These are phyloP conservation scores for Castanospermum australe DNA, from an alignment of 306 rosid species.

Conservation along the genomic window DNA sequence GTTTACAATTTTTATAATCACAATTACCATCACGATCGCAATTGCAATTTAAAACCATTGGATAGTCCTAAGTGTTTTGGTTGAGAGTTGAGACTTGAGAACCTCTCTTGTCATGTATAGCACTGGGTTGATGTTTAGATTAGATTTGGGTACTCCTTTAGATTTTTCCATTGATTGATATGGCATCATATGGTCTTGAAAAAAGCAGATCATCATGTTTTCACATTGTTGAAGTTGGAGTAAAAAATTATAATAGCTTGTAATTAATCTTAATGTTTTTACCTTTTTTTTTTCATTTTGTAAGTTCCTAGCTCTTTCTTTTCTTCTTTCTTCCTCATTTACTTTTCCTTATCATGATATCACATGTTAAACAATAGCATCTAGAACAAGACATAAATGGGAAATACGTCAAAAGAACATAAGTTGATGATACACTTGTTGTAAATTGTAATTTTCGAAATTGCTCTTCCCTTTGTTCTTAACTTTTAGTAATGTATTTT, in stretches of 20 bases:
- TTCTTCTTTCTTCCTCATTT: neutral
- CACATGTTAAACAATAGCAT: neutral
- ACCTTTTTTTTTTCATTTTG: neutral
- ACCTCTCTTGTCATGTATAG: constrained; percentile 30
- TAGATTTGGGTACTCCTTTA: constrained; percentile 6
- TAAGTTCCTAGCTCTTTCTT: neutral
- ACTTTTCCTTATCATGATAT: neutral
- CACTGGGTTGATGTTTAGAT: constrained; percentile 26
- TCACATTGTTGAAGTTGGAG: neutral
- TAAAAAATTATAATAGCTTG: neutral
- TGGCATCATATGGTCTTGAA: neutral
- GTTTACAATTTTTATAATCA: no score
- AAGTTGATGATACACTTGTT: no score
- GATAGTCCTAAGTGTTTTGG: constrained; percentile 9
- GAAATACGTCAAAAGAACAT: no score
- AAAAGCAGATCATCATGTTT: neutral
- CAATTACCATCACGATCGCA: no score
- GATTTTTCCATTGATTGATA: neutral
- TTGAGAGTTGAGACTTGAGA: constrained; percentile 28
- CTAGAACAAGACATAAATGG: no score
- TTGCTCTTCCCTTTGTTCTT: no score
- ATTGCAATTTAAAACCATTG: no score
- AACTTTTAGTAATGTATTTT: no score
- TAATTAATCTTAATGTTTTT: no score
- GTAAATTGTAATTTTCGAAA: no score